Conservation (phyloP, 2,329 filamentous ascomycete genomes). For the Septoria linicola region DNA sequence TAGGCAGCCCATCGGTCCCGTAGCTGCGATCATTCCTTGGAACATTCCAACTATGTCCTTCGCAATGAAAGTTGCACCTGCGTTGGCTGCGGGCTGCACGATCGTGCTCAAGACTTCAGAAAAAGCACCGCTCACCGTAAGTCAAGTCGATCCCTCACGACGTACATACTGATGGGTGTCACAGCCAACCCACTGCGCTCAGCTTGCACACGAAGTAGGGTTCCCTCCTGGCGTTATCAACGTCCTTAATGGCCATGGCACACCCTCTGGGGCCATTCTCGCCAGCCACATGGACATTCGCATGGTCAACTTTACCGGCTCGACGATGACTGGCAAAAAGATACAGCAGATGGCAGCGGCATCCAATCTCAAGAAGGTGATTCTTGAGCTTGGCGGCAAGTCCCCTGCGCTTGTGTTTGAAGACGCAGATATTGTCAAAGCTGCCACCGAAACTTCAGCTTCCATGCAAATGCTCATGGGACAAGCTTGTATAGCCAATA, state of each 20-base stretch:
- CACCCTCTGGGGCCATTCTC: conserved; percentile 65
- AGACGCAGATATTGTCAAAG: conserved; percentile 38
- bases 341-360: conserved; percentile 34
- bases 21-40: conserved; percentile 71
- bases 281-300: conserved; percentile 66
- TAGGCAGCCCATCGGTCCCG: conserved; percentile 34
- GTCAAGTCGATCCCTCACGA: no score
- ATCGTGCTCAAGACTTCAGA: conserved; percentile 47
- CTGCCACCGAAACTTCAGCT: conserved; percentile 61
- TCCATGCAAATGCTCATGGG: conserved; percentile 57
- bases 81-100: conserved; percentile 56
- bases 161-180: neutral
- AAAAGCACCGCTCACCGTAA: conserved; percentile 17
- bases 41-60: conserved; percentile 77
- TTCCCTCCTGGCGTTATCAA: conserved; percentile 77
- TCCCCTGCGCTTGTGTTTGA: conserved; percentile 54
- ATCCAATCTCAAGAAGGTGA: conserved; percentile 56
- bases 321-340: conserved; percentile 60
- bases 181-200: conserved; percentile 26
- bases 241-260: conserved; percentile 59
- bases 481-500: conserved; percentile 61
- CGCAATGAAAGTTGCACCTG: conserved; percentile 72
- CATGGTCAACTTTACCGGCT: conserved; percentile 76
- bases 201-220: conserved; percentile 56
- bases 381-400: conserved; percentile 59